These are phyloP conservation scores for Lindgomyces ingoldianus DNA, from an alignment of 495 filamentous ascomycete genomes.

Conservation along the genomic window DNA sequence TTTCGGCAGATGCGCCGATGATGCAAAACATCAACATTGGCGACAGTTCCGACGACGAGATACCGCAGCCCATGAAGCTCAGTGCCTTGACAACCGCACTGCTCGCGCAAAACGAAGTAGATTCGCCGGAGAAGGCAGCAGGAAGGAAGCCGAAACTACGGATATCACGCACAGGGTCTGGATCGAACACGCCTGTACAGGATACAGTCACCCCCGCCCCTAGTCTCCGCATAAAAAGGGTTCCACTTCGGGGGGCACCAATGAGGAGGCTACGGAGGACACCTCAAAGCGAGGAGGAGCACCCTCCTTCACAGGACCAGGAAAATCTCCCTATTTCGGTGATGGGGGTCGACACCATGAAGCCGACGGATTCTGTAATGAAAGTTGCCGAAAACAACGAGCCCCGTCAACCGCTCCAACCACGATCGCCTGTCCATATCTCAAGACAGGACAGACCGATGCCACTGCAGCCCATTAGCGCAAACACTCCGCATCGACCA, in stretches of 20 bases:
- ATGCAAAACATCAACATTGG: slow-evolving; percentile 44
- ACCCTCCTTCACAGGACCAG: slow-evolving; percentile 38
- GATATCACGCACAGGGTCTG: slow-evolving; percentile 29
- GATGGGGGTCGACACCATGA: slow-evolving; percentile 19
- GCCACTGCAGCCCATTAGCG: slow-evolving; percentile 66
- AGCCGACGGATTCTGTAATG: slow-evolving; percentile 15
- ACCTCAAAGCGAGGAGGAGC: slow-evolving; percentile 37
- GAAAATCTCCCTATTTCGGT: slow-evolving; percentile 37
- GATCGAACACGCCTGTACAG: slow-evolving; percentile 36
- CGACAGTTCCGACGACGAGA: slow-evolving; percentile 48
- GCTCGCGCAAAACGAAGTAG: slow-evolving; percentile 42
- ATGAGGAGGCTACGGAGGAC: slow-evolving; percentile 36
- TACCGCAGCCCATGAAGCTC: slow-evolving; percentile 46
- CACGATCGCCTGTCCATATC: slow-evolving; percentile 39
- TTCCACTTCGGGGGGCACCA: slow-evolving; percentile 34
- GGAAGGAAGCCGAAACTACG: slow-evolving; percentile 27
- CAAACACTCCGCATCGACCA: slow-evolving; percentile 80
- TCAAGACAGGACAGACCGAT: slow-evolving; percentile 58
- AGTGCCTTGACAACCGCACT: slow-evolving; percentile 47
- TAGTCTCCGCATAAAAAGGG: slow-evolving; percentile 36
- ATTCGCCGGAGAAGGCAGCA: slow-evolving; percentile 39
- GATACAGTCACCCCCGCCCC: slow-evolving; percentile 39
- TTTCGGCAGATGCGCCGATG: slow-evolving; percentile 40
- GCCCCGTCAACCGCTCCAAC: slow-evolving; percentile 38
- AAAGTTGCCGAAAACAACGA: slow-evolving; percentile 19